Evolutionary conservation across 352 stramenopile species (phyloP).

Genomic region (Pythium graminicola): DNA sequence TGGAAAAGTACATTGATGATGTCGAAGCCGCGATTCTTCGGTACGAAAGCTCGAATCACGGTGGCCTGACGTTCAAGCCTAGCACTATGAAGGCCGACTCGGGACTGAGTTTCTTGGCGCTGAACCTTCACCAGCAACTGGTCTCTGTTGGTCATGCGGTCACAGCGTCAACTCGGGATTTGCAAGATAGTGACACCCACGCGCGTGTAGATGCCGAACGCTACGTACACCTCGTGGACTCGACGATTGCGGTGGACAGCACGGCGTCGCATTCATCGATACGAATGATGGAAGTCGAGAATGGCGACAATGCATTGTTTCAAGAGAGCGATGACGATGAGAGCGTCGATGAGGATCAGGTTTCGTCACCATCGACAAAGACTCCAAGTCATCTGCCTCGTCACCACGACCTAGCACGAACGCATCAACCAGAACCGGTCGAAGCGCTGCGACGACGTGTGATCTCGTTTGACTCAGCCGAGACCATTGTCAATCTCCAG

Average conservation of each 20-base stretch:
- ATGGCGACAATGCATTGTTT: slow-evolving; percentile 9
- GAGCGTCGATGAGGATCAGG: slow-evolving; percentile 24
- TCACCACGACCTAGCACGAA: slow-evolving; percentile 2
- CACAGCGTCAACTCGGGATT: slow-evolving; percentile 29
- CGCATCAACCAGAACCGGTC: slow-evolving; percentile 31
- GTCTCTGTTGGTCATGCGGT: slow-evolving; percentile 71
- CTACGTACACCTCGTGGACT: slow-evolving; percentile 23
- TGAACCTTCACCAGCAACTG: slow-evolving; percentile 84
- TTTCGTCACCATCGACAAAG: slow-evolving; percentile 19
- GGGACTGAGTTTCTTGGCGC: slow-evolving; percentile 60
- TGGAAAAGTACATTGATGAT: slow-evolving; percentile 79
- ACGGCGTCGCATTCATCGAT: slow-evolving; percentile 2
- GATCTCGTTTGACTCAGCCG: slow-evolving; percentile 72
- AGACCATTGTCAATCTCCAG: slow-evolving; percentile 65
- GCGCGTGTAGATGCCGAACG: slow-evolving; percentile 3
- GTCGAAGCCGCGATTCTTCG: slow-evolving; percentile 70
- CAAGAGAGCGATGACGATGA: slow-evolving; percentile 19
- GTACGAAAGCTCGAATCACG: slow-evolving; percentile 63
- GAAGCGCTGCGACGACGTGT: slow-evolving; percentile 57
- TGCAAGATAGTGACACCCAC: background rate
- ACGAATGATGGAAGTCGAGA: slow-evolving; percentile 15
- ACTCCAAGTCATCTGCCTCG: background rate
- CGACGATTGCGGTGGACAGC: background rate
- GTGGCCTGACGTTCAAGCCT: slow-evolving; percentile 75
- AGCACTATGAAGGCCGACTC: slow-evolving; percentile 84